phyloP scores from a whole-genome alignment of 805 yeast genomes.

The Wilhelminamyces savonicus region DNA sequence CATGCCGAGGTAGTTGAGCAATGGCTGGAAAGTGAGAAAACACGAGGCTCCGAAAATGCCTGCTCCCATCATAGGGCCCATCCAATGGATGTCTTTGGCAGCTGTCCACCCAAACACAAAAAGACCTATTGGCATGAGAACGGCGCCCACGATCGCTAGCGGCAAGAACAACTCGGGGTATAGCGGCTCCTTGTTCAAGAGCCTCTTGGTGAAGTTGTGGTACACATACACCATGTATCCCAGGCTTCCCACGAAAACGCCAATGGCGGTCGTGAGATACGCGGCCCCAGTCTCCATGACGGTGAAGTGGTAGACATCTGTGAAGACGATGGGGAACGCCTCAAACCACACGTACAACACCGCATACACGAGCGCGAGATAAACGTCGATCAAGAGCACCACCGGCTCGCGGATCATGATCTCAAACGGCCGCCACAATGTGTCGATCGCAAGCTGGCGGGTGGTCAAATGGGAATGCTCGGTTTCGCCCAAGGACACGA shows the following conservation, averaged over 20 bases:
- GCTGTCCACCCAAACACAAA: constrained; percentile 50
- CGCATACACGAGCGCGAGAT: constrained; percentile 48
- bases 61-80: constrained; percentile 39
- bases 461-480: constrained; percentile 17
- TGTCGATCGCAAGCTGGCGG: constrained; percentile 17
- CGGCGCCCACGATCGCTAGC: constrained; percentile 34
- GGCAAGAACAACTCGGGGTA: constrained; percentile 40
- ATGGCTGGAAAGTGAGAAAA: constrained; percentile 45
- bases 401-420: constrained; percentile 49
- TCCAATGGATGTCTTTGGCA: constrained; percentile 38
- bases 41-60: constrained; percentile 18
- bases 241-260: constrained; percentile 34
- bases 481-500: constrained; percentile 34
- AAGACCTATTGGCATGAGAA: constrained; percentile 36
- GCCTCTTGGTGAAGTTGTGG: constrained; percentile 13
- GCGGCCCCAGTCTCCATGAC: constrained; percentile 42
- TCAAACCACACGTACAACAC: constrained; percentile 53
- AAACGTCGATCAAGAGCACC: constrained; percentile 45
- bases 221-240: constrained; percentile 21
- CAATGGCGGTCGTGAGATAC: constrained; percentile 42
- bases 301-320: constrained; percentile 39
- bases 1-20: constrained; percentile 43
- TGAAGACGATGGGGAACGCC: constrained; percentile 53
- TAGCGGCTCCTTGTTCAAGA: constrained; percentile 17
- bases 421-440: constrained; percentile 44